Evolutionary conservation across 2,329 filamentous ascomycete species (phyloP).

Genomic region (Fusarium liriodendri): DNA sequence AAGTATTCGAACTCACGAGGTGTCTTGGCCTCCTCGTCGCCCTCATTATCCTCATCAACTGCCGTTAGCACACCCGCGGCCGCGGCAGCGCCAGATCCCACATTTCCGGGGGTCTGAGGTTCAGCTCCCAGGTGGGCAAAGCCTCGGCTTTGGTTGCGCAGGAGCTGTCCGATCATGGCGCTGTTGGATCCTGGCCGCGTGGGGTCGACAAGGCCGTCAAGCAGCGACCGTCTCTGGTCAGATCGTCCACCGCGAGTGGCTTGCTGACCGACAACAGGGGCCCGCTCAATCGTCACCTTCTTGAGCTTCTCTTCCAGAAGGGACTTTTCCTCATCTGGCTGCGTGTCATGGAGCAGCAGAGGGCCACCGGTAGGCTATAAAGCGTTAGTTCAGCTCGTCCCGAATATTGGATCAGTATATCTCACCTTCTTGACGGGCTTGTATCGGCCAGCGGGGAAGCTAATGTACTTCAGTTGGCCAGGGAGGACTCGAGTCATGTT

Average conservation of each 20-base stretch:
- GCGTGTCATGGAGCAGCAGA: constrained; percentile 87
- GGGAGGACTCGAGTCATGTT: constrained; percentile 98
- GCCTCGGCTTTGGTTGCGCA: constrained; percentile 53
- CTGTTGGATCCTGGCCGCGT: constrained; percentile 46
- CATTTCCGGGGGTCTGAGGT: constrained; percentile 48
- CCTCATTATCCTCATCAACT: constrained; percentile 85
- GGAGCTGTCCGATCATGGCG: constrained; percentile 55
- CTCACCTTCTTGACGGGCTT: constrained; percentile 88
- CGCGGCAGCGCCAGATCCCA: constrained; percentile 71
- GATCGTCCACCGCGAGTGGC: constrained; percentile 47
- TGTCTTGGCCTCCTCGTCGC: constrained; percentile 75
- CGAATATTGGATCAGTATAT: neutral
- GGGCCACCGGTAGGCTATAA: constrained; percentile 89
- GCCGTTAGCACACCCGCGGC: constrained; percentile 86
- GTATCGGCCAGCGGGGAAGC: constrained; percentile 89
- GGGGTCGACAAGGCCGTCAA: constrained; percentile 51
- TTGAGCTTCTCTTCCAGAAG: constrained; percentile 93
- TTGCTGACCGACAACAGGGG: constrained; percentile 64
- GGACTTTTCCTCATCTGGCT: constrained; percentile 80
- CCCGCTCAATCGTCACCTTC: constrained; percentile 75
- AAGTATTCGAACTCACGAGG: constrained; percentile 84
- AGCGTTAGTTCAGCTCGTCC: constrained; percentile 36
- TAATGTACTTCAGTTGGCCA: constrained; percentile 93
- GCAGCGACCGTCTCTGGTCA: constrained; percentile 47
- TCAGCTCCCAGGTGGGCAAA: constrained; percentile 45